phyloP scores from a whole-genome alignment of 495 filamentous ascomycete genomes.

The Neurospora sp. region DNA sequence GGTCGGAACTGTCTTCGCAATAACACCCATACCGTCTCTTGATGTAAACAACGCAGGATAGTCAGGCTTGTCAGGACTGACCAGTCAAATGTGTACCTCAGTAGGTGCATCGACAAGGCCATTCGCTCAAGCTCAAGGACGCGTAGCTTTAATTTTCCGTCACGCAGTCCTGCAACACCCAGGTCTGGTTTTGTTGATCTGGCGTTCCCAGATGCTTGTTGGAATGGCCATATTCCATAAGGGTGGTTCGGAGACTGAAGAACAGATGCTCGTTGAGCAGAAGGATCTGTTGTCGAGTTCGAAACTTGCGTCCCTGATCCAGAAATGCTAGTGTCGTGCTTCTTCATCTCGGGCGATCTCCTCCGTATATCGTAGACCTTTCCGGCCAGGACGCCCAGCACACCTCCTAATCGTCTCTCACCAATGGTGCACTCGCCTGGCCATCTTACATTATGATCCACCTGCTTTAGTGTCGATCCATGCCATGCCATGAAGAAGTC shows the following conservation, averaged over 20 bases:
- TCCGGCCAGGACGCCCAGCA: constrained; percentile 61
- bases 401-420: constrained; percentile 50
- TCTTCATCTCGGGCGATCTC: background rate
- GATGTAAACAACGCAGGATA: constrained; percentile 65
- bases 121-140: constrained; percentile 79
- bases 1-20: constrained; percentile 66
- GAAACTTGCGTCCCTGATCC: background rate
- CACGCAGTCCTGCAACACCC: constrained; percentile 14
- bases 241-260: background rate
- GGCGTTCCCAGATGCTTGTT: background rate
- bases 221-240: too few relatives aligned
- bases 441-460: constrained; percentile 44
- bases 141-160: constrained; percentile 56
- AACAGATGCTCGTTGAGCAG: background rate
- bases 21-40: constrained; percentile 74
- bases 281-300: background rate
- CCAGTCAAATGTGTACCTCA: constrained; percentile 72
- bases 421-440: constrained; percentile 40
- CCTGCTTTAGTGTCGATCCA: constrained; percentile 43
- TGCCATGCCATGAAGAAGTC: constrained; percentile 57
- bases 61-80: constrained; percentile 66
- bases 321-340: background rate
- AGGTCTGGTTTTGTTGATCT: constrained; percentile 1
- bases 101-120: constrained; percentile 55
- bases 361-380: constrained; percentile 51